Evolutionary conservation across 306 rosid genomes (phyloP), one percentile per base, ranked within the genome.

Genomic region (Dalbergia oliveri): DNA sequence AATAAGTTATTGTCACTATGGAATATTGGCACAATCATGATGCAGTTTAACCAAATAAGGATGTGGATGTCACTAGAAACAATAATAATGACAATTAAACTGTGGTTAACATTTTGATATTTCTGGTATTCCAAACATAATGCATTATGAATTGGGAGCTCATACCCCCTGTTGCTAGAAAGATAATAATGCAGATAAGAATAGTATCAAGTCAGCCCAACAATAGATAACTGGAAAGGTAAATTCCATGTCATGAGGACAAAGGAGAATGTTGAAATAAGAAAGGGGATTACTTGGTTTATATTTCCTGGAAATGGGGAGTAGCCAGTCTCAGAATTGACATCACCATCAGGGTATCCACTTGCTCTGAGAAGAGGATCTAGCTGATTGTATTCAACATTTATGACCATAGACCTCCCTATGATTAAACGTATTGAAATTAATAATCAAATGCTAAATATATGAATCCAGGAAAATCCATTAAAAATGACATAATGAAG

Each of bases 251-350:
- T 26, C 16, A 9, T 9, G 70, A 59, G 37, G 4, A 59, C 23
- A 41, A 51, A 45, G 53, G 23, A 4, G 37, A 56, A 76, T 47
- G 67, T 35, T 63, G 37, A 85, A 78, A 56, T 81, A 19, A 61
- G 81, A 66, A 60, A 85, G 79, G 87, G 59, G 41, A 77, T 90
- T 95, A 95, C 97, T 82, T 93, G 99, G 86, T 95, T 93, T 81
- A 95, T 95, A 79, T 95, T 95, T 88, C 99, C 99, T 11, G 98
- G 98, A 87, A 90, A 95, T 13, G 94, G 99, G 73, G 98, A 95
- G 82, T 80, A 93, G 84, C 99, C 98, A 16, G 94, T 91, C 89
- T 91, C 96, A 76, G 71, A 21, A 80, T 95, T 95, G 85, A 83
- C 92, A 79, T 95, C 99, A 6, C 99, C 99, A 21, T 93, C 96